phyloP scores from a whole-genome alignment of 176 grass and related monocot species.

The Oryza australiensis region DNA sequence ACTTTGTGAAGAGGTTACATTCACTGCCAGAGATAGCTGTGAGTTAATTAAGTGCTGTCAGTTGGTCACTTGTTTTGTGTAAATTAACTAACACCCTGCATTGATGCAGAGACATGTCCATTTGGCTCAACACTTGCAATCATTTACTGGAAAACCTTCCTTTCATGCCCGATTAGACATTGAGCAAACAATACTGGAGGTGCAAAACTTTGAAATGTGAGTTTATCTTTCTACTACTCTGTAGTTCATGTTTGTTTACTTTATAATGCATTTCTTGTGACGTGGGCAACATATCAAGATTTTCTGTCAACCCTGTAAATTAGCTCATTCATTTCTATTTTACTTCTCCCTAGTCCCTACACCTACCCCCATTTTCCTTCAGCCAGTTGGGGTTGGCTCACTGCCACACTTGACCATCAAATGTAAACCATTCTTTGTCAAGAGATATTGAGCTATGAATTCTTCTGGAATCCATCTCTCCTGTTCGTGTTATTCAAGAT shows the following conservation, averaged over 20 bases:
- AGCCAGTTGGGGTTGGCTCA: too few species aligned
- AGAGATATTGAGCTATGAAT: too few species aligned
- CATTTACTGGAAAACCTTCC: slow-evolving; percentile 82
- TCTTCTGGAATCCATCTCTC: too few species aligned
- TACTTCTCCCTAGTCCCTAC: background rate
- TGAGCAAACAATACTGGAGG: slow-evolving; percentile 87
- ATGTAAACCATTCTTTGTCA: too few species aligned
- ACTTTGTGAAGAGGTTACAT: slow-evolving; percentile 95
- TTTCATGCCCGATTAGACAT: slow-evolving; percentile 90
- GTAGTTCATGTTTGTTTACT: slow-evolving; percentile 15
- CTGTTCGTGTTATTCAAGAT: too few species aligned
- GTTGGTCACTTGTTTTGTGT: slow-evolving; percentile 29
- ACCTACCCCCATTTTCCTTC: background rate
- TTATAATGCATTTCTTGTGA: slow-evolving; percentile 11
- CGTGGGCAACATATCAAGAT: background rate
- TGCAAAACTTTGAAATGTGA: slow-evolving; percentile 90
- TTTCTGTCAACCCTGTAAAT: background rate
- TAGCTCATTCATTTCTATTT: background rate
- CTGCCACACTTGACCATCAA: too few species aligned
- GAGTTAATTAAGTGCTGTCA: slow-evolving; percentile 31
- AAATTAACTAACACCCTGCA: slow-evolving; percentile 31
- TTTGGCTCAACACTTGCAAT: slow-evolving; percentile 98
- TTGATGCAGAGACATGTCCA: slow-evolving; percentile 84
- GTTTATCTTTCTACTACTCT: slow-evolving; percentile 29
- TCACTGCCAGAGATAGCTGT: slow-evolving; percentile 95